Conservation (phyloP, 2,329 filamentous ascomycete species). For the Ophiostoma tasmaniense region DNA sequence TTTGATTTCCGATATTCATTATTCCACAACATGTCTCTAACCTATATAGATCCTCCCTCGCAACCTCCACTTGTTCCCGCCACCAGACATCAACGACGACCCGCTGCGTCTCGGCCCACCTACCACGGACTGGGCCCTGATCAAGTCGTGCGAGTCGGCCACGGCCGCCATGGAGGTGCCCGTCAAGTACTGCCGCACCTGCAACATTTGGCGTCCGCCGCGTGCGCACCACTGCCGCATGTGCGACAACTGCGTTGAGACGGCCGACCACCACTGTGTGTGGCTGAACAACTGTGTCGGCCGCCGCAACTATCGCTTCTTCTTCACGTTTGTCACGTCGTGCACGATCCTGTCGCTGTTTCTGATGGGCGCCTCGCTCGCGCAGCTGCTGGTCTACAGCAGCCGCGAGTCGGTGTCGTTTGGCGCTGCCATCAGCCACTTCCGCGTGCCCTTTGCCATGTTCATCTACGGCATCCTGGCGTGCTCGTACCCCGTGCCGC, state of each 20-base stretch:
- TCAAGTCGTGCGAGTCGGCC: conserved; percentile 65
- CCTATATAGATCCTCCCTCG: conserved; percentile 69
- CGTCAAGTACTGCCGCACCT: conserved; percentile 96
- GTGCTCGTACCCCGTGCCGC: conserved; percentile 69
- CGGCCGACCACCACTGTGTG: conserved; percentile 94
- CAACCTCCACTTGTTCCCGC: conserved; percentile 84
- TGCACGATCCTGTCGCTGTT: conserved; percentile 70
- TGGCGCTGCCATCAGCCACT: conserved; percentile 56
- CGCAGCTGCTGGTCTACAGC: conserved; percentile 69
- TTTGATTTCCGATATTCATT: not conserved
- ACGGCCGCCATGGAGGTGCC: conserved; percentile 95
- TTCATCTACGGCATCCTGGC: conserved; percentile 71
- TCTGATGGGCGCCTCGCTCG: conserved; percentile 67
- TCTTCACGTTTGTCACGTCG: conserved; percentile 81
- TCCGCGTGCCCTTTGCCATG: conserved; percentile 79
- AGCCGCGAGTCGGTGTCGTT: conserved; percentile 58
- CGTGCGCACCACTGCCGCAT: conserved; percentile 93
- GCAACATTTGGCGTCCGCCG: conserved; percentile 93
- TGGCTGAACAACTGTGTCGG: conserved; percentile 99
- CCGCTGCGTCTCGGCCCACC: conserved; percentile 73
- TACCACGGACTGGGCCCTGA: conserved; percentile 88
- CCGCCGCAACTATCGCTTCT: conserved; percentile 94
- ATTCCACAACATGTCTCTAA: conserved; percentile 3
- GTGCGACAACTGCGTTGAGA: conserved; percentile 96
- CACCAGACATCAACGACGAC: conserved; percentile 64